Conservation (phyloP, 78 protist genomes). For the Dictyostelium intermedium region DNA sequence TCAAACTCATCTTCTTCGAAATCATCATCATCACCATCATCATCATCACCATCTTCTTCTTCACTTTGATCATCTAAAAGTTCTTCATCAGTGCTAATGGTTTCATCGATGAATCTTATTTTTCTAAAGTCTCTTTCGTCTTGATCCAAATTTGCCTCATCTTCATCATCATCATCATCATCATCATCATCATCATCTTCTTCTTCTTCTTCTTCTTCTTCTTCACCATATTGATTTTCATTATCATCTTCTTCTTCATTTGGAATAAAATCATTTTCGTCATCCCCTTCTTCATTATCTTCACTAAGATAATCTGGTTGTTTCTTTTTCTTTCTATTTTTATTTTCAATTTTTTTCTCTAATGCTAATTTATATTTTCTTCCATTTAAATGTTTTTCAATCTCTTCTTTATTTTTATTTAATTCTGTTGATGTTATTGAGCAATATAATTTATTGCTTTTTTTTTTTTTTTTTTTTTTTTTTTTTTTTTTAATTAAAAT, state of each 20-base stretch:
- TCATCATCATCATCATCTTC: background rate
- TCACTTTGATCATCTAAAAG: background rate
- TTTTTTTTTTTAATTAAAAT: background rate
- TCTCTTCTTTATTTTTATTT: conserved; percentile 19
- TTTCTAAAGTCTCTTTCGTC: background rate
- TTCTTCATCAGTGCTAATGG: background rate
- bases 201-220: background rate
- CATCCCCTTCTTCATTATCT: background rate
- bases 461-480: too few species aligned
- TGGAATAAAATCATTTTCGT: background rate
- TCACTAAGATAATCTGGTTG: background rate
- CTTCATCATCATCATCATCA: background rate
- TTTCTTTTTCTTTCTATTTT: conserved; percentile 25
- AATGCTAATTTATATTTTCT: conserved; percentile 23
- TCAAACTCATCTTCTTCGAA: background rate
- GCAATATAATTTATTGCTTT: conserved; percentile 46
- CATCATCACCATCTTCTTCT: background rate
- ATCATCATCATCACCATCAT: background rate
- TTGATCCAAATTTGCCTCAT: background rate
- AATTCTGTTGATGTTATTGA: conserved; percentile 35
- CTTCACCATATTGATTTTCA: background rate
- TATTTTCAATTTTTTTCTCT: background rate
- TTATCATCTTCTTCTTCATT: background rate
- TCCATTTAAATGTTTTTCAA: conserved; percentile 58
- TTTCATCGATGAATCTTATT: background rate